Evolutionary conservation across 2,329 filamentous ascomycete genomes (phyloP).

Genomic region (Pyrenochaeta sp.): DNA sequence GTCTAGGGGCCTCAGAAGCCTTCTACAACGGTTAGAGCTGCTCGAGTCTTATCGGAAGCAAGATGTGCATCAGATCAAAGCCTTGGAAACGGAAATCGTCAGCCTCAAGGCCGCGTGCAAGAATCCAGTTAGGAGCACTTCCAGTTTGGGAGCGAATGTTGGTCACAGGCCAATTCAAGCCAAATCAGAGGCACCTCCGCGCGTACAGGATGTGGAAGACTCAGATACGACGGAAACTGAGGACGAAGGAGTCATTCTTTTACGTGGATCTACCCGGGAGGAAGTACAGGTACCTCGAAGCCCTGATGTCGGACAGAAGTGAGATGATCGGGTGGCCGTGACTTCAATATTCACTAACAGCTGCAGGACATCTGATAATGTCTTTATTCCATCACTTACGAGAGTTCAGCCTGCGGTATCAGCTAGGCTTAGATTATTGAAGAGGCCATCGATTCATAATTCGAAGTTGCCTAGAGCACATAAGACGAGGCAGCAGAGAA

Average conservation of each 20-base stretch:
- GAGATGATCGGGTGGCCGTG: background rate
- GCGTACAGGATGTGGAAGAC: background rate
- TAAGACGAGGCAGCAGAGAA: background rate
- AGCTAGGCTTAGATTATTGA: conserved; percentile 27
- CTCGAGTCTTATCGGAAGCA: conserved; percentile 18
- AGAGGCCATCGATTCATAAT: conserved; percentile 28
- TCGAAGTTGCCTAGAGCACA: conserved; percentile 12
- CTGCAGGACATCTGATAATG: conserved; percentile 1
- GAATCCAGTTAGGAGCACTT: background rate
- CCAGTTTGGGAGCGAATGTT: background rate
- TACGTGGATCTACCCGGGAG: background rate
- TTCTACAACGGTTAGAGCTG: conserved; percentile 20
- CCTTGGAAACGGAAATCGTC: conserved; percentile 17
- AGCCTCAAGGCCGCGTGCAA: conserved; percentile 5
- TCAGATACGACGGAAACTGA: conserved; percentile 15
- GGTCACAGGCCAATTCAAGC: background rate
- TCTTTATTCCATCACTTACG: conserved; percentile 4
- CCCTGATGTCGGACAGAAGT: conserved; percentile 6
- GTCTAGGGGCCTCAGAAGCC: conserved; percentile 3
- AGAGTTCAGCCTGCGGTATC: conserved; percentile 16
- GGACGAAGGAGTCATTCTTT: conserved; percentile 9
- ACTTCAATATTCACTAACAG: conserved; percentile 4
- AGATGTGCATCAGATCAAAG: conserved; percentile 13
- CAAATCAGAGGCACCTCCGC: background rate
- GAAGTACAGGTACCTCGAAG: conserved; percentile 12